phyloP scores from a whole-genome alignment of 257 asterid genomes.

The Solanum habrochaites region DNA sequence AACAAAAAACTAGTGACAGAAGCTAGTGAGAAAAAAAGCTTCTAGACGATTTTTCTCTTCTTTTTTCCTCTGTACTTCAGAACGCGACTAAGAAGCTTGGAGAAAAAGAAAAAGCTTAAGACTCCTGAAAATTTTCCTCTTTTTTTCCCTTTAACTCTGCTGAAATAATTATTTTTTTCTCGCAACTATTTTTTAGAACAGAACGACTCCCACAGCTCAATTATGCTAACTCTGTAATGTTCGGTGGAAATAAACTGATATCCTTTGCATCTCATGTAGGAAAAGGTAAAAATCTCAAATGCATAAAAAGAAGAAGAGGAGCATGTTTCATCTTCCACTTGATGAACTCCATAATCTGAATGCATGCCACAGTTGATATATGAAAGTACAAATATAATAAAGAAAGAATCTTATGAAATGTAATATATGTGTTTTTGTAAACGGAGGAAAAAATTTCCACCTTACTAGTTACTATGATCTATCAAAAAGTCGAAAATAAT shows the following conservation, averaged over 20 bases:
- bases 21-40: background rate
- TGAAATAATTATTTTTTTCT: background rate
- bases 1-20: background rate
- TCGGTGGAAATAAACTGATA: background rate
- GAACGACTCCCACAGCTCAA: background rate
- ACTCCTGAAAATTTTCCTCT: background rate
- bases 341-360: background rate
- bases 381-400: background rate
- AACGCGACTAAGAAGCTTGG: background rate
- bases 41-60: background rate
- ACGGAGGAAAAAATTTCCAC: background rate
- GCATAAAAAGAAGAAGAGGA: background rate
- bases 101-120: background rate
- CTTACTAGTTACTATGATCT: background rate
- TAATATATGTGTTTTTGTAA: background rate
- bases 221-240: background rate
- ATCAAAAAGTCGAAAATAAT: background rate
- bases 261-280: background rate
- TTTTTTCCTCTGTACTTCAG: background rate
- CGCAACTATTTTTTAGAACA: background rate
- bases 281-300: background rate
- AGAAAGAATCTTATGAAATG: background rate
- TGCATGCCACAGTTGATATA: background rate
- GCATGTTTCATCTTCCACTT: background rate
- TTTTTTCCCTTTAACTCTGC: background rate